These are phyloP conservation scores for Earliella scabrosa DNA, from an alignment of 1,284 basidiomycete genomes.

Conservation along the genomic window DNA sequence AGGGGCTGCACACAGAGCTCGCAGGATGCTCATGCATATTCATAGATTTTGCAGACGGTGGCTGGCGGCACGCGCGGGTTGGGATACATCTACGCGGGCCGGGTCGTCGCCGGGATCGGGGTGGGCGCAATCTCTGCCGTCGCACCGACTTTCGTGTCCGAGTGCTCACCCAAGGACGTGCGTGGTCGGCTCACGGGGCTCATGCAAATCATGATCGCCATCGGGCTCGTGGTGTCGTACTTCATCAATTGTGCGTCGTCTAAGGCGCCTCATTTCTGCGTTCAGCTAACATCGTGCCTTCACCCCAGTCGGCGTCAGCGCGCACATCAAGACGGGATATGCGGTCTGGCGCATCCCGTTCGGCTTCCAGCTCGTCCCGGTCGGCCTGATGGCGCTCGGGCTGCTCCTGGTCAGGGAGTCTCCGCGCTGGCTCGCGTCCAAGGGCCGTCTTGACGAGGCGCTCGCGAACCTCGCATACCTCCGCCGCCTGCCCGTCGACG, in stretches of 20 bases:
- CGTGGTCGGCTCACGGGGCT: slow-evolving; percentile 74
- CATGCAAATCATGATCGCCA: slow-evolving; percentile 85
- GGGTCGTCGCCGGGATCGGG: slow-evolving; percentile 72
- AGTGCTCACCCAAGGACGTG: slow-evolving; percentile 79
- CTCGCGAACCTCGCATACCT: slow-evolving; percentile 52
- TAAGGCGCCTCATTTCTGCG: no score
- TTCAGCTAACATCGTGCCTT: no score
- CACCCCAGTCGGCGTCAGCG: slow-evolving; percentile 66
- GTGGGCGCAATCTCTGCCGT: slow-evolving; percentile 73
- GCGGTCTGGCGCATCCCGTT: slow-evolving; percentile 77
- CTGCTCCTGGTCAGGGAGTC: slow-evolving; percentile 70
- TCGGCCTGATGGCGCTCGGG: slow-evolving; percentile 78
- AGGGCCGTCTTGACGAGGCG: slow-evolving; percentile 39
- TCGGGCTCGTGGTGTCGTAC: slow-evolving; percentile 79
- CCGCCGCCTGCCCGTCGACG: slow-evolving; percentile 51
- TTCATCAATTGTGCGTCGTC: slow-evolving; percentile 68
- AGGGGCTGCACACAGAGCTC: no score
- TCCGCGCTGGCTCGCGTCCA: slow-evolving; percentile 40
- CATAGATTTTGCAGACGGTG: slow-evolving; percentile 50
- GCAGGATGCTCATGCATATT: no score
- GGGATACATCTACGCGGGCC: slow-evolving; percentile 73
- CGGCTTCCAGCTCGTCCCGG: slow-evolving; percentile 77
- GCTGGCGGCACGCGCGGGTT: slow-evolving; percentile 60
- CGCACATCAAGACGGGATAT: slow-evolving; percentile 52
- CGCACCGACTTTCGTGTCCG: slow-evolving; percentile 77